Evolutionary conservation across 805 yeast species (phyloP), one percentile per base, ranked within the genome.

Genomic region (Kodamaea restingae): DNA sequence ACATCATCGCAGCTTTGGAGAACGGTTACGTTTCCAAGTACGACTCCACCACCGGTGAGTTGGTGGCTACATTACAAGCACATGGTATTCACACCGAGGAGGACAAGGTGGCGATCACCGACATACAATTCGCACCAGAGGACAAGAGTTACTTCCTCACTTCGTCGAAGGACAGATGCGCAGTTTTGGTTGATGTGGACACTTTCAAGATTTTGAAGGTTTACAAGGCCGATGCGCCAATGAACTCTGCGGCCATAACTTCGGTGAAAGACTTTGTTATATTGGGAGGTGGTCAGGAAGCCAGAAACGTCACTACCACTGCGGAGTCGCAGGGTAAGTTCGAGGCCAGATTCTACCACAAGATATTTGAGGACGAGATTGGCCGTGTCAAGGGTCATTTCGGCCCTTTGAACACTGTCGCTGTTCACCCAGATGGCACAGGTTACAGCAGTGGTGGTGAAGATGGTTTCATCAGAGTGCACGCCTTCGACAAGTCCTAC

Each of bases 281-380:
- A 36, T 73, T 93, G 46, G 98, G 98, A 39, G 99, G 99, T 70
- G 99, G 99, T 80, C 98, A 93, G 73, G 98, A 88, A 55, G 98
- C 98, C 29, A 81, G 88, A 65, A 95, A 90, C 63, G 99, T 93
- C 58, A 93, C 99, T 31, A 93, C 98, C n/a, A 88, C 98, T 18
- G 78, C 93, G 31, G 80, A 88, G 40, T 74, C 83, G 35, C 95
- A 91, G 65, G 98, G 98, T 71, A 87, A 87, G 60, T 93, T 93
- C 63, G 98, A 93, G 71, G 93, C 97, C 26, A 80, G 96, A 69
- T 86, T 93, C 63, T 88, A 81, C 68, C 98, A 93, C 69, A 93
- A 91, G 70, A 78, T 93, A 36, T 93, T 90, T 63, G 84, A 83
- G 63, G 98, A 91, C 60, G 98, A 91, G 65, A 81, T 93, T 49